Conservation (phyloP, 2,329 filamentous ascomycete genomes). For the Dryadomyces quercus-mongolicae region DNA sequence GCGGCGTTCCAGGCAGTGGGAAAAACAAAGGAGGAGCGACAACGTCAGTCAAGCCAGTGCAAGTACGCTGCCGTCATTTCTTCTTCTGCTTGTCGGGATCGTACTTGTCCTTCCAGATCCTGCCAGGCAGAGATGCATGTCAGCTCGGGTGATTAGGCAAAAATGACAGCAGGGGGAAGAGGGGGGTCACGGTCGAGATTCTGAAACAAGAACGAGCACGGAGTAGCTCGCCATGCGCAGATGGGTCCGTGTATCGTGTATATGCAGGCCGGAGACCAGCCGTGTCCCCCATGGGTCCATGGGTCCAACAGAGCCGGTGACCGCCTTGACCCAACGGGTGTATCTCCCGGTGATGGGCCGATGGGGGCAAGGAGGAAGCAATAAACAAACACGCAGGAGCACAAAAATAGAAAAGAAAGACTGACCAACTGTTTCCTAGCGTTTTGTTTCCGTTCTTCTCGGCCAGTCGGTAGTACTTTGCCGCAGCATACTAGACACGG, state of each 20-base stretch:
- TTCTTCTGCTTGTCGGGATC: constrained; percentile 34
- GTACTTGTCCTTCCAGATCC: constrained; percentile 99
- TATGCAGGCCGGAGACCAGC: too few relatives aligned
- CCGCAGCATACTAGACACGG: constrained; percentile 53
- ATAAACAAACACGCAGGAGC: neutral
- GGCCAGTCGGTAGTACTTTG: constrained; percentile 84
- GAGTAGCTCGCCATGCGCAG: too few relatives aligned
- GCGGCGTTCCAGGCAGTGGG: too few relatives aligned
- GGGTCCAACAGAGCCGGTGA: neutral
- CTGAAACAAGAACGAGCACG: neutral
- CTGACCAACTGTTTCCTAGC: constrained; percentile 82
- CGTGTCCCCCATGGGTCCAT: neutral
- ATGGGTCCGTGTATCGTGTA: too few relatives aligned
- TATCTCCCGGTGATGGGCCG: neutral
- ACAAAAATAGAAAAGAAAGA: constrained; percentile 7
- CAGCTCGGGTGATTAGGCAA: neutral
- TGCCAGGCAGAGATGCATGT: constrained; percentile 22
- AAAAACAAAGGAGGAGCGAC: too few relatives aligned
- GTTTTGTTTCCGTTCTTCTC: constrained; percentile 83
- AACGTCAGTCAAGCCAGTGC: too few relatives aligned
- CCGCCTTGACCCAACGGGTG: neutral
- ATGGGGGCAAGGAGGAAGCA: constrained; percentile 8
- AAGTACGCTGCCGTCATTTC: constrained; percentile 1
- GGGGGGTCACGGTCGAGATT: neutral
- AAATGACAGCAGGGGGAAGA: neutral